Percentiles rank a stretch among this genome's conserved stretches.
Evolutionary conservation across 2,329 filamentous ascomycete species (phyloP).

Genomic region (Colletotrichum aenigma): DNA sequence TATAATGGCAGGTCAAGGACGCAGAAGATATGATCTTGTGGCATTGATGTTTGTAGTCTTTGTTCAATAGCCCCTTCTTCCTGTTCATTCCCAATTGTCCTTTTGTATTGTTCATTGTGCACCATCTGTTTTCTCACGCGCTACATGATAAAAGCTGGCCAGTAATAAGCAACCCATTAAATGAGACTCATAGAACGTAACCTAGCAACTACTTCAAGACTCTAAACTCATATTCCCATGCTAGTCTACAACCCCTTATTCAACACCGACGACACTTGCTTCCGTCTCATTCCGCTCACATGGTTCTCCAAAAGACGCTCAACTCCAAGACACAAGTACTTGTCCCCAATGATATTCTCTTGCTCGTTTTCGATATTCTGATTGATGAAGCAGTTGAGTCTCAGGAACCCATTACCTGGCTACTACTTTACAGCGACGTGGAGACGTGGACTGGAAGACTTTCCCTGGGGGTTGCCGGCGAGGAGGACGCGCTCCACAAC

Average conservation of each 20-base stretch:
- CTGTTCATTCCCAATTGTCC: background rate
- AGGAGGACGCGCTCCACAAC: background rate
- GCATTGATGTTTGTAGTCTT: background rate
- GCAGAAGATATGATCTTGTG: background rate
- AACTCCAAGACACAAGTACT: background rate
- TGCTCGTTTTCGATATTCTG: background rate
- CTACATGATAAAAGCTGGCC: background rate
- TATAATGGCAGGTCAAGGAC: background rate
- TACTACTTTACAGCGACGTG: background rate
- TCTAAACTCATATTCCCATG: background rate
- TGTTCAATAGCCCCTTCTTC: background rate
- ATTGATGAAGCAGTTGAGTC: background rate
- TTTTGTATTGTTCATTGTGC: background rate
- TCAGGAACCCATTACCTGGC: background rate
- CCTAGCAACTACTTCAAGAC: background rate
- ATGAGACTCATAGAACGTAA: background rate
- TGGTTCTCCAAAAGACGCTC: background rate
- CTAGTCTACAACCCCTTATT: background rate
- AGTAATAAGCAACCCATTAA: background rate
- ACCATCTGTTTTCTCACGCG: background rate
- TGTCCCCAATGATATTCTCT: background rate
- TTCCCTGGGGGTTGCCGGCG: background rate
- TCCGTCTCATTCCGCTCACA: background rate
- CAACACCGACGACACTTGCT: background rate
- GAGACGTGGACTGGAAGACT: background rate